Percentiles rank a stretch among this genome's conserved stretches.
Evolutionary conservation across 345 rosid species (phyloP).

Genomic region (Acer yangbiense): DNA sequence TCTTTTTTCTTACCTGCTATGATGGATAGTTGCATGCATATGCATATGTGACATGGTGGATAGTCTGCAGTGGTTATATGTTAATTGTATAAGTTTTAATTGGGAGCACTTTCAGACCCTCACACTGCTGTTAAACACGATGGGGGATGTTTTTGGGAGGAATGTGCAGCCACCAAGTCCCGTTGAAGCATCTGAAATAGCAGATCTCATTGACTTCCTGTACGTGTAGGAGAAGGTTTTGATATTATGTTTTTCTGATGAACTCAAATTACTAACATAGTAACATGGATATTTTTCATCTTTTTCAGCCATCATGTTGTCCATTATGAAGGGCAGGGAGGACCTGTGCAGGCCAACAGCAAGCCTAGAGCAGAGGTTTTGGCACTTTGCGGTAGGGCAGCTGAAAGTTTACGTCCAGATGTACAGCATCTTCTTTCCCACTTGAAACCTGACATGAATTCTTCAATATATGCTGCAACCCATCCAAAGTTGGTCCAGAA

Average conservation of each 20-base stretch:
- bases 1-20: neutral
- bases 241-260: neutral
- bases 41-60: neutral
- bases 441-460: slow-evolving; percentile 66
- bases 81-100: neutral
- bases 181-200: slow-evolving; percentile 79
- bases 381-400: slow-evolving; percentile 61
- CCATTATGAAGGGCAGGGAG: slow-evolving; percentile 96
- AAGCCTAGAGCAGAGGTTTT: slow-evolving; percentile 81
- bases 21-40: neutral
- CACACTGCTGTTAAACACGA: slow-evolving; percentile 54
- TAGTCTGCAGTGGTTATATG: neutral
- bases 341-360: slow-evolving; percentile 89
- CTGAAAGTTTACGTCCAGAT: slow-evolving; percentile 77
- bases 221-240: slow-evolving; percentile 28
- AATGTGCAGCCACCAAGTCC: slow-evolving; percentile 54
- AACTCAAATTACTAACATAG: neutral
- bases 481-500: slow-evolving; percentile 69
- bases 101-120: slow-evolving; percentile 55
- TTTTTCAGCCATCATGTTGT: slow-evolving; percentile 75
- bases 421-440: slow-evolving; percentile 87
- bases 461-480: slow-evolving; percentile 85
- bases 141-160: slow-evolving; percentile 89
- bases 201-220: slow-evolving; percentile 89
- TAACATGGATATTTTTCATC: neutral